These are phyloP conservation scores for Coemansia sp. DNA, from an alignment of 371 early-diverging fungal genomes.

Conservation along the genomic window DNA sequence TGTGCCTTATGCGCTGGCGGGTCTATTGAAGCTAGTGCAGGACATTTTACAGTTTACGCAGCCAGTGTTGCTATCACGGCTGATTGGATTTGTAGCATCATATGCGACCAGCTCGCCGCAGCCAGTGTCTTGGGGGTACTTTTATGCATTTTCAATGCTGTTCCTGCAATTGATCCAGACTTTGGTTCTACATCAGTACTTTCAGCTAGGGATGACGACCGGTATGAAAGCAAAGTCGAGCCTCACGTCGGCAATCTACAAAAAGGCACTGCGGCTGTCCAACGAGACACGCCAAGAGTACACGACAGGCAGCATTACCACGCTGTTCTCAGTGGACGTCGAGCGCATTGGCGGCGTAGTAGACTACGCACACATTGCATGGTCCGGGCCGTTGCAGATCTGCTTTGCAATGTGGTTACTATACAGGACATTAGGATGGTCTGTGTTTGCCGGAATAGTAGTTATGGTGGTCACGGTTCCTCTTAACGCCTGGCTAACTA, in stretches of 20 bases:
- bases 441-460: conserved; percentile 82
- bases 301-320: conserved; percentile 81
- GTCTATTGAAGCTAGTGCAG: conserved; percentile 1
- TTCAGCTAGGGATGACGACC: conserved; percentile 55
- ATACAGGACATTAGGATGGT: conserved; percentile 75
- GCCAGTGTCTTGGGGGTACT: conserved; percentile 61
- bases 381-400: conserved; percentile 89
- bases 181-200: conserved; percentile 51
- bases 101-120: conserved; percentile 50
- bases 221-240: conserved; percentile 60
- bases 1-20: not conserved
- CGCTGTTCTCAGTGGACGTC: conserved; percentile 81
- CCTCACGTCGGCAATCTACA: conserved; percentile 83
- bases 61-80: conserved; percentile 64
- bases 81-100: conserved; percentile 48
- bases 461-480: conserved; percentile 76
- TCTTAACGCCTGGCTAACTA: conserved; percentile 61
- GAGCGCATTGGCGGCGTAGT: conserved; percentile 65
- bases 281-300: conserved; percentile 73
- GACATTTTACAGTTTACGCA: conserved; percentile 25
- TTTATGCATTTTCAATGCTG: conserved; percentile 67
- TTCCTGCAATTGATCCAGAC: conserved; percentile 76
- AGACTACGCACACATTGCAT: conserved; percentile 70
- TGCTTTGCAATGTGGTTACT: conserved; percentile 72
- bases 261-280: conserved; percentile 76